phyloP scores from a whole-genome alignment of 306 rosid genomes.

The Acacia confusa region DNA sequence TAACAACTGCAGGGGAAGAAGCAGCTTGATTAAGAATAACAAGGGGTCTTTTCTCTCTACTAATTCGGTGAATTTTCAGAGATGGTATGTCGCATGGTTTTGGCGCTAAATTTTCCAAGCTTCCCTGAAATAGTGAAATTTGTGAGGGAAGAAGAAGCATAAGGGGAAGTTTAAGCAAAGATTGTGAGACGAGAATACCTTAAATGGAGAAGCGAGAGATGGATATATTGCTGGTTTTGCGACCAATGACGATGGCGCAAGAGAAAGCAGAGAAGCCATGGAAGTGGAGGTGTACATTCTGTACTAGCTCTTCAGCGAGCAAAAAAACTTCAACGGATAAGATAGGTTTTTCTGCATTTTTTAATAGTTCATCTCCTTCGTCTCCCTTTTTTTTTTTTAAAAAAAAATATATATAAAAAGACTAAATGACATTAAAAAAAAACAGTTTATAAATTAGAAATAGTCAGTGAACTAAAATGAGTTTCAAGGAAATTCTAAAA shows the following conservation, averaged over 20 bases:
- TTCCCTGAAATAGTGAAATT: constrained; percentile 54
- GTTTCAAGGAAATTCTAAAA: no score
- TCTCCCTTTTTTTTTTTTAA: no score
- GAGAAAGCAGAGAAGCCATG: constrained; percentile 57
- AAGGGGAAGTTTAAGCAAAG: neutral
- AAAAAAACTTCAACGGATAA: constrained; percentile 26
- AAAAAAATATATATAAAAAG: no score
- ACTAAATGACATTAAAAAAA: no score
- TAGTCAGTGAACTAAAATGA: no score
- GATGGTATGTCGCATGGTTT: constrained; percentile 38
- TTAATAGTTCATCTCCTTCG: neutral
- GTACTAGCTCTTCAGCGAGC: neutral
- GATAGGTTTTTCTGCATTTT: constrained; percentile 20
- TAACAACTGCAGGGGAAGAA: constrained; percentile 26
- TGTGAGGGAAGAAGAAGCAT: neutral
- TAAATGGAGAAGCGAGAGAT: constrained; percentile 63
- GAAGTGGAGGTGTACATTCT: constrained; percentile 27
- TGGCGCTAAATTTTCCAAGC: constrained; percentile 43
- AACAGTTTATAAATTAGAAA: no score
- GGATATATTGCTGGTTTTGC: constrained; percentile 13
- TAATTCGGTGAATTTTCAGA: constrained; percentile 29
- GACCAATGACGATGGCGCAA: constrained; percentile 32
- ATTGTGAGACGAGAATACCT: constrained; percentile 41
- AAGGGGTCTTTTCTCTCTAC: constrained; percentile 31
- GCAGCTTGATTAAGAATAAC: constrained; percentile 43